phyloP scores from a whole-genome alignment of 495 filamentous ascomycete genomes.

The Sporormia fimetaria region DNA sequence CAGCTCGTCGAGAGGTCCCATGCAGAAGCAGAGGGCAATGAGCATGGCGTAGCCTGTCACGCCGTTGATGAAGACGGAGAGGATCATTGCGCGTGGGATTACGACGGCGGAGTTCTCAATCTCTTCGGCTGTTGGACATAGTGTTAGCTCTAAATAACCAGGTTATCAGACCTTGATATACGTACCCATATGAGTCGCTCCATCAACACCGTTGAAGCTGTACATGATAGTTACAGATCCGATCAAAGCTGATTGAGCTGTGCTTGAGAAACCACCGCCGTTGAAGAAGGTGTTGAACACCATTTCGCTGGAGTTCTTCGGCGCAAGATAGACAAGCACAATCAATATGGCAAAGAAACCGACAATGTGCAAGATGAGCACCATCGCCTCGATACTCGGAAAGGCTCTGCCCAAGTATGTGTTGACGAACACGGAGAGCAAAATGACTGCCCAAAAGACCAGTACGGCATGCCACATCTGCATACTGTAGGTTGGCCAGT shows the following conservation, averaged over 20 bases:
- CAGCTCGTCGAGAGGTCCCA: slow-evolving; percentile 8
- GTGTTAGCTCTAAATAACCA: neutral
- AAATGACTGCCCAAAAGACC: slow-evolving; percentile 11
- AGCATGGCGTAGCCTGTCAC: slow-evolving; percentile 6
- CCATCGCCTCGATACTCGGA: slow-evolving; percentile 3
- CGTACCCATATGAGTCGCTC: slow-evolving; percentile 14
- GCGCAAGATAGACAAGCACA: slow-evolving; percentile 11
- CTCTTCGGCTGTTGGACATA: slow-evolving; percentile 16
- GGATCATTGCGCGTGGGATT: slow-evolving; percentile 7
- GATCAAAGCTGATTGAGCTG: slow-evolving; percentile 1
- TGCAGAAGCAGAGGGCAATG: slow-evolving; percentile 8
- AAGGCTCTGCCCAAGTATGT: slow-evolving; percentile 8
- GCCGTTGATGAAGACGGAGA: slow-evolving; percentile 5
- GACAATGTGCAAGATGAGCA: slow-evolving; percentile 8
- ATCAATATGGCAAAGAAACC: slow-evolving; percentile 19
- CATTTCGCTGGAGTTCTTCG: neutral
- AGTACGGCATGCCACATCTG: slow-evolving; percentile 10
- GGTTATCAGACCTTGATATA: neutral
- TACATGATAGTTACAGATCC: slow-evolving; percentile 3
- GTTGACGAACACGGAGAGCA: slow-evolving; percentile 2
- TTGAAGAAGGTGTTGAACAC: slow-evolving; percentile 13
- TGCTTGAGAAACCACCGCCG: slow-evolving; percentile 7
- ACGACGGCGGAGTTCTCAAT: slow-evolving; percentile 8
- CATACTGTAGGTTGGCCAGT: slow-evolving; percentile 4
- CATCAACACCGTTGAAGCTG: slow-evolving; percentile 6